Conservation (phyloP, 352 stramenopile species). For the Phytophthora crassamura region DNA sequence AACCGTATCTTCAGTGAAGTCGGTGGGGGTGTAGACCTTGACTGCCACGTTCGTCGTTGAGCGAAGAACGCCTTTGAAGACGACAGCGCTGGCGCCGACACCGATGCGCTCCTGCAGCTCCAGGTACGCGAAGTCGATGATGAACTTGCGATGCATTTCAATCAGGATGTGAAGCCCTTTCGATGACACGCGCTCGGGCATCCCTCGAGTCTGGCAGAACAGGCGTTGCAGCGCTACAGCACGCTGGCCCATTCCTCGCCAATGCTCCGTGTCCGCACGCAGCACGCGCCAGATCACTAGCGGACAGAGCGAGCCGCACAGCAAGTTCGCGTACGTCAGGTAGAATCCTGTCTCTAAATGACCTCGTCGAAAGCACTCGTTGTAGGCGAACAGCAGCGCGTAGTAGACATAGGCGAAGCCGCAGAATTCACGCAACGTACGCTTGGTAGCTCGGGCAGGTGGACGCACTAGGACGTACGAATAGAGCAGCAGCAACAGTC, state of each 20-base stretch:
- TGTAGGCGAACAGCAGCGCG: slow-evolving; percentile 56
- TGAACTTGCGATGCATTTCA: slow-evolving; percentile 77
- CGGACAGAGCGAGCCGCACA: slow-evolving; percentile 61
- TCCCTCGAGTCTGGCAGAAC: slow-evolving; percentile 53
- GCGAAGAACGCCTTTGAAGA: slow-evolving; percentile 62
- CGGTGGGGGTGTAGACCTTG: slow-evolving; percentile 72
- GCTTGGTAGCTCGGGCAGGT: slow-evolving; percentile 53
- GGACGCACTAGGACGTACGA: slow-evolving; percentile 60
- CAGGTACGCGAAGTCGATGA: slow-evolving; percentile 75
- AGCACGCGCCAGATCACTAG: slow-evolving; percentile 71
- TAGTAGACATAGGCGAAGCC: slow-evolving; percentile 64
- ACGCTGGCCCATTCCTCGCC: slow-evolving; percentile 58
- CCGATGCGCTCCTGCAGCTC: slow-evolving; percentile 61
- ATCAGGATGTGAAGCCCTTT: slow-evolving; percentile 71
- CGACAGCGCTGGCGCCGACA: slow-evolving; percentile 50
- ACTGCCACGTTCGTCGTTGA: slow-evolving; percentile 59
- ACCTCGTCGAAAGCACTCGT: slow-evolving; percentile 54
- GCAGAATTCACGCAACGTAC: slow-evolving; percentile 60
- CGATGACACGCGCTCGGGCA: slow-evolving; percentile 59
- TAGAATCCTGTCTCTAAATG: slow-evolving; percentile 63
- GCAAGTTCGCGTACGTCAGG: slow-evolving; percentile 65
- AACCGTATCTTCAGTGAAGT: slow-evolving; percentile 68
- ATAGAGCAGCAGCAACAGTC: slow-evolving; percentile 50
- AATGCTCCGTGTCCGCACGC: slow-evolving; percentile 64
- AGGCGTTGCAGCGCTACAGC: slow-evolving; percentile 50